Evolutionary conservation across 192 early-diverging fungal genomes (phyloP), one percentile per base, ranked within the genome.

Genomic region (Entophlyctis luteolus): DNA sequence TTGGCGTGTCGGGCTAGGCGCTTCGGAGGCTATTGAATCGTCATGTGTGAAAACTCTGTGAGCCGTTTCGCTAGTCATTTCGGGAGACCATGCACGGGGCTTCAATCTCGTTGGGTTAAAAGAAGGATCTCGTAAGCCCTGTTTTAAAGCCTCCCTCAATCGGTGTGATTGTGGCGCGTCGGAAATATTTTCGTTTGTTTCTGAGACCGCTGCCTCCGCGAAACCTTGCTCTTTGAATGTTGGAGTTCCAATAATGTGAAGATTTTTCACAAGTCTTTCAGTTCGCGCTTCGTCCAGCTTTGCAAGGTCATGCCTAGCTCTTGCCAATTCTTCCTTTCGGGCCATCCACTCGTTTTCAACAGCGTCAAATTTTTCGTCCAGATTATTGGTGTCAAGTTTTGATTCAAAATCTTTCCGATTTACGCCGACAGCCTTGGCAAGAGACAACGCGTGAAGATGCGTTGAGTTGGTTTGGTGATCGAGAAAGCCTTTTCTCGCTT

Each of bases 341-440:
- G 60, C 65, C 16, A 63, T 23, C 80, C 80, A 82, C 56, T 82
- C 80, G 18, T 68, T 65, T 52, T 80, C 80, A 20, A 82, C 31
- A n/a, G 72, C 59, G 23, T 66, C 34, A 48, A 80, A 80, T 36
- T 46, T 16, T 10, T 34, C 23, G 37, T 77, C 70, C 2, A 72
- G 2, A 10, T 32, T 12, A n/a, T 28, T 29, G 29, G 48, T 20
- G 36, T 79, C 53, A 1, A 23, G 27, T 31, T 29, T 27, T 32
- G 38, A 36, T 46, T 68, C 45, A n/a, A 50, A 20, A 28, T 56
- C 55, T 28, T 48, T 31, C n/a, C 57, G 50, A 56, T 79, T 68
- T 47, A 59, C 34, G 53, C 75, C 73, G 55, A 71, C 58, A 45
- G 69, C 39, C 20, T 55, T 34, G 48, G 70, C 39, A 38, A 70